A percentile compares a stretch with the other conserved stretches of the same genome.
phyloP scores from a whole-genome alignment of 257 asterid species.

The Petunia secreta region DNA sequence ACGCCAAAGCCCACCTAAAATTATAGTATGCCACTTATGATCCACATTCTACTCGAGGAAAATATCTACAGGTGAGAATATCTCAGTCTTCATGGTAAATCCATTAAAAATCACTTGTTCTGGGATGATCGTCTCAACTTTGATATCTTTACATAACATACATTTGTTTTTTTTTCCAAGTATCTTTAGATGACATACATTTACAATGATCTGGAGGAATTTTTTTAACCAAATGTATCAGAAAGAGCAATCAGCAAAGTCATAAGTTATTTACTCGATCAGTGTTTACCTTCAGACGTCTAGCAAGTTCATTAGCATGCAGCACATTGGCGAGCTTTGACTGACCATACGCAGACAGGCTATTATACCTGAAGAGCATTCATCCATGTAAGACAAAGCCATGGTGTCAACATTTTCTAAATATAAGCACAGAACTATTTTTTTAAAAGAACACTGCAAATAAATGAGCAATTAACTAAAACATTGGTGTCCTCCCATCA shows the following conservation, averaged over 20 bases:
- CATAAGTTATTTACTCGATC: not conserved
- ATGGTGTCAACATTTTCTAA: constrained; percentile 50
- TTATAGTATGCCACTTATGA: not conserved
- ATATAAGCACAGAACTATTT: constrained; percentile 11
- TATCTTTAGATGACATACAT: not conserved
- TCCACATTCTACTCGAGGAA: not conserved
- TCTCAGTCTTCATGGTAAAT: not conserved
- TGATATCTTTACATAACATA: not conserved
- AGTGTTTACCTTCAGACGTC: constrained; percentile 61
- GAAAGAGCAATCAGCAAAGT: not conserved
- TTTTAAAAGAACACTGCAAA: not conserved
- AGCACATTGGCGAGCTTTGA: constrained; percentile 83
- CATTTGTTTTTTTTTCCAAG: too few species aligned
- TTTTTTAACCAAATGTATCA: not conserved
- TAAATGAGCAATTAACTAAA: not conserved
- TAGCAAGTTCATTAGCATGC: constrained; percentile 71
- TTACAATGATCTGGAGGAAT: not conserved
- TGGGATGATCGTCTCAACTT: not conserved
- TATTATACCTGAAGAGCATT: constrained; percentile 53
- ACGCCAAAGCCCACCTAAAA: not conserved
- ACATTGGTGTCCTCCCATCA: constrained; percentile 60
- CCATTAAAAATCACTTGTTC: not conserved
- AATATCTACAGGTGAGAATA: not conserved
- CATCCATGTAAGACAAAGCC: constrained; percentile 18
- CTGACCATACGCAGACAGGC: constrained; percentile 74